These are phyloP conservation scores for Tylopilus rubrobrunneus DNA, from an alignment of 768 basidiomycete genomes.

Conservation along the genomic window DNA sequence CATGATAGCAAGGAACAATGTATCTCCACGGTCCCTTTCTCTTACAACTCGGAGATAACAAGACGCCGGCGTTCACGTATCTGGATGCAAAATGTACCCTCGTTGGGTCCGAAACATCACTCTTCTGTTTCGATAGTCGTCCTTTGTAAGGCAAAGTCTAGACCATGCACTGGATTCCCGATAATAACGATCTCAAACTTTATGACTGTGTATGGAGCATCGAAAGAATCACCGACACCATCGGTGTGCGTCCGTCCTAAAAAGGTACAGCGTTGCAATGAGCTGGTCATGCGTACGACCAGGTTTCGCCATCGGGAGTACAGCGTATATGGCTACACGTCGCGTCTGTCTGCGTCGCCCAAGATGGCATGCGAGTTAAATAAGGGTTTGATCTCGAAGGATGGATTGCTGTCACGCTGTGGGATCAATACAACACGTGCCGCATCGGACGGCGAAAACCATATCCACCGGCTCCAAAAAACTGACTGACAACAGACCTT, in stretches of 20 bases:
- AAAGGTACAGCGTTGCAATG: not conserved
- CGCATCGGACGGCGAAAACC: not conserved
- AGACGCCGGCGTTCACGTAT: slow-evolving; percentile 15
- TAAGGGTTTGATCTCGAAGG: not conserved
- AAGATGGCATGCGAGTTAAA: not conserved
- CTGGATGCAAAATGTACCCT: slow-evolving; percentile 7
- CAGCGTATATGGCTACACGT: not conserved
- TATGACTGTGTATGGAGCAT: not conserved
- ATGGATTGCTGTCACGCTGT: not conserved
- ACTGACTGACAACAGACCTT: not conserved
- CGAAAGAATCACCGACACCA: not conserved
- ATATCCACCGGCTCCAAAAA: not conserved
- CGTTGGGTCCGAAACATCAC: not conserved
- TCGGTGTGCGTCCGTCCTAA: not conserved
- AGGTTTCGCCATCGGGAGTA: not conserved
- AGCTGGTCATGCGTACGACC: not conserved
- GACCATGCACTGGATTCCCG: not conserved
- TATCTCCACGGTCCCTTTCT: slow-evolving; percentile 4
- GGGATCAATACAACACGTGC: not conserved
- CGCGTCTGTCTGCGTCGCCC: not conserved
- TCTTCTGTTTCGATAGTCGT: not conserved
- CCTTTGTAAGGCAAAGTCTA: not conserved
- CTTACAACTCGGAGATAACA: slow-evolving; percentile 6
- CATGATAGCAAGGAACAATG: not conserved
- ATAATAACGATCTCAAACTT: not conserved